Conservation (phyloP, 257 asterid species). For the Dorcoceras hygrometricum region DNA sequence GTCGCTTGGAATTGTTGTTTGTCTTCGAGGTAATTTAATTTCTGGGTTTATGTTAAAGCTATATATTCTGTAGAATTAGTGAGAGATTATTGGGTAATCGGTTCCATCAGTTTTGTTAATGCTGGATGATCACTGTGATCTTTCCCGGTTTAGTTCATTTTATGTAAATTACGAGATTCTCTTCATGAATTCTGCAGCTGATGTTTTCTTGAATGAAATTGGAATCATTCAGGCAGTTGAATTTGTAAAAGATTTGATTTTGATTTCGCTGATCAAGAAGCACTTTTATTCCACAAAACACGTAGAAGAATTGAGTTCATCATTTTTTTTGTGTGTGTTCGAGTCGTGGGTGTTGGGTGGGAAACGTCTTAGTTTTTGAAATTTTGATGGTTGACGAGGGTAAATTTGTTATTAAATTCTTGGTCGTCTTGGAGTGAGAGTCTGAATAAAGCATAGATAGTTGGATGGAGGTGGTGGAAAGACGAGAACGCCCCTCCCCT, state of each 20-base stretch:
- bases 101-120: neutral
- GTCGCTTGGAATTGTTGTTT: neutral
- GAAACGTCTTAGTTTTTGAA: conserved; percentile 24
- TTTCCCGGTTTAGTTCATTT: conserved; percentile 3
- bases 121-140: conserved; percentile 30
- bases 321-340: conserved; percentile 1
- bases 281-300: neutral
- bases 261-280: neutral
- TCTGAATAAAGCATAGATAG: conserved; percentile 17
- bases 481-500: conserved; percentile 36
- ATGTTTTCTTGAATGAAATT: neutral
- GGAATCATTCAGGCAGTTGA: neutral
- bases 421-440: conserved; percentile 16
- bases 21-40: conserved; percentile 34
- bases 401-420: conserved; percentile 32
- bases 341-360: conserved; percentile 3
- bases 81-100: neutral
- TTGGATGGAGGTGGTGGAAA: conserved; percentile 29
- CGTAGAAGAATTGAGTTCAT: conserved; percentile 12
- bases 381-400: conserved; percentile 31
- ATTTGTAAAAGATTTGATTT: neutral
- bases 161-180: neutral
- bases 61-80: neutral
- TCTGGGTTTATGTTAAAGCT: neutral
- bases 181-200: neutral